phyloP scores from a whole-genome alignment of 2,329 filamentous ascomycete species.

The Stachybotrys elegans region DNA sequence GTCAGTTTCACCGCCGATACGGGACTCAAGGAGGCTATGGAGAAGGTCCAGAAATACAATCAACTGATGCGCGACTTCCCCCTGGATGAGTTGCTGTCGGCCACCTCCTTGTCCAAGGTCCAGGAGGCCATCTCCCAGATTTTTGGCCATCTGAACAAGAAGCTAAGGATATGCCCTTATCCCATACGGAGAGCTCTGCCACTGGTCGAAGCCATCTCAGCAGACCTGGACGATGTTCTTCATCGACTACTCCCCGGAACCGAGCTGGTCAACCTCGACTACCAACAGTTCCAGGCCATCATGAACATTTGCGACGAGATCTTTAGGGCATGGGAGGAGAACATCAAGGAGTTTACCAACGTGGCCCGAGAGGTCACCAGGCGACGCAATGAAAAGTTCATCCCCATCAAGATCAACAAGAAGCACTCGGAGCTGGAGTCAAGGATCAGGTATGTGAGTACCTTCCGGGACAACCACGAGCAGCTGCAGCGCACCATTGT shows the following conservation, averaged over 20 bases:
- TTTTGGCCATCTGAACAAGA: constrained; percentile 95
- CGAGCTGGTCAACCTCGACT: constrained; percentile 86
- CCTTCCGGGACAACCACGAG: constrained; percentile 95
- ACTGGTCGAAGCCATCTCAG: constrained; percentile 95
- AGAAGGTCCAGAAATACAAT: constrained; percentile 97
- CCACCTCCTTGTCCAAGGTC: constrained; percentile 81
- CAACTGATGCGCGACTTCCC: constrained; percentile 98
- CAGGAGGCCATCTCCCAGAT: constrained; percentile 86
- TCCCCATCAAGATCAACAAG: constrained; percentile 91
- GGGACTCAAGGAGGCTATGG: constrained; percentile 90
- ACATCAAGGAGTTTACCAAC: constrained; percentile 96
- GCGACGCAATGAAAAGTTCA: constrained; percentile 94
- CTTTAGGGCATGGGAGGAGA: constrained; percentile 91
- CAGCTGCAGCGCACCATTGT: constrained; percentile 94
- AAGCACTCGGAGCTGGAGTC: constrained; percentile 86
- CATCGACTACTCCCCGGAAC: constrained; percentile 82
- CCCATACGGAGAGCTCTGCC: constrained; percentile 86
- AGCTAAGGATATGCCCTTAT: constrained; percentile 92
- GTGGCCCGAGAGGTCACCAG: constrained; percentile 92
- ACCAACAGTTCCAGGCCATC: constrained; percentile 79
- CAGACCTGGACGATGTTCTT: constrained; percentile 80
- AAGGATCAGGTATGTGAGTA: constrained; percentile 86
- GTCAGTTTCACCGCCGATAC: constrained; percentile 97
- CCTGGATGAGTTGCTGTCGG: constrained; percentile 87
- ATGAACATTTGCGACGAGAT: constrained; percentile 82